Conservation (phyloP, 495 filamentous ascomycete species). For the Neurospora intermedia region DNA sequence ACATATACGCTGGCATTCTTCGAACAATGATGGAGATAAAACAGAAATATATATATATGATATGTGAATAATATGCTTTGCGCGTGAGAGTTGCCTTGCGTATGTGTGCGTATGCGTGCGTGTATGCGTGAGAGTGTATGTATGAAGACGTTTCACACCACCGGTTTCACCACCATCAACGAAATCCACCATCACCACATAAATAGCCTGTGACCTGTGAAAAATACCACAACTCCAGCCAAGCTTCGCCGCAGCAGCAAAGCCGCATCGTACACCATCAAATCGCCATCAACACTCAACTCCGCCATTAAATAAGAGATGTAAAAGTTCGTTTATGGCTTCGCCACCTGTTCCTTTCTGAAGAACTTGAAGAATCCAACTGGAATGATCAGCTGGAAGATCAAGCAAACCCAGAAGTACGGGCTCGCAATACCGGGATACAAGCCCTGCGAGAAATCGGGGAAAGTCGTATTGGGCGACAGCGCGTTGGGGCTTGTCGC, state of each 20-base stretch:
- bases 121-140: background rate
- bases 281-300: background rate
- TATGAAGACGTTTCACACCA: background rate
- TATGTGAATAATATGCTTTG: background rate
- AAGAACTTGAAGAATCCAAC: conserved; percentile 60
- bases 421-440: conserved; percentile 40
- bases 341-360: conserved; percentile 59
- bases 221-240: background rate
- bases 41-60: background rate
- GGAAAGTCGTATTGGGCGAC: conserved; percentile 55
- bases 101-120: background rate
- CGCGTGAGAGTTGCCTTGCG: background rate
- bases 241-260: background rate
- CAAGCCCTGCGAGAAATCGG: conserved; percentile 40
- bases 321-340: conserved; percentile 35
- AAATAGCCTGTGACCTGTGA: background rate
- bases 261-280: background rate
- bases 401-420: conserved; percentile 57
- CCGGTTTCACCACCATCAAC: background rate
- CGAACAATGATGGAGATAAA: background rate
- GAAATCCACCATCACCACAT: background rate
- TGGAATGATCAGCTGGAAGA: conserved; percentile 53
- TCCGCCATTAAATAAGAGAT: background rate
- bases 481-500: conserved; percentile 47
- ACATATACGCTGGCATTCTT: background rate